A percentile compares a stretch with the other conserved stretches of the same genome.
Conservation (phyloP, 352 stramenopile species). For the Globisporangium lucens region DNA sequence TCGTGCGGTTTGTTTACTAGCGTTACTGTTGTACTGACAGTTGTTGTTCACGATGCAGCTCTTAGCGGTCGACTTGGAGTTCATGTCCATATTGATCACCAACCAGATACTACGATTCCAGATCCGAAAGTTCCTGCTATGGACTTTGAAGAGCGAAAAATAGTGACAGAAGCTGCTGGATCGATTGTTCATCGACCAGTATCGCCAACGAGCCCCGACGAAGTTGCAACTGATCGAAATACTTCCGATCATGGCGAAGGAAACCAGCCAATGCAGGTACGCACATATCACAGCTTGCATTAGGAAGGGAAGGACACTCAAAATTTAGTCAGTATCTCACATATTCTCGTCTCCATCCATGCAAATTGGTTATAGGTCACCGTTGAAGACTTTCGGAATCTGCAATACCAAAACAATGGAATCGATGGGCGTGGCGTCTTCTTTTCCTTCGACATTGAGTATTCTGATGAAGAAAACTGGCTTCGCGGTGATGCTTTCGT, state of each 20-base stretch:
- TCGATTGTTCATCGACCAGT: neutral
- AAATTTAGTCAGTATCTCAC: neutral
- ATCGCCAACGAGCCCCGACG: conserved; percentile 22
- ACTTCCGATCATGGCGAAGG: neutral
- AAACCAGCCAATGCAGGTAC: conserved; percentile 15
- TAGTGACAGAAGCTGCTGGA: neutral
- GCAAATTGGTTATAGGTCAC: conserved; percentile 12
- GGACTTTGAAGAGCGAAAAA: neutral
- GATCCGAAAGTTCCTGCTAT: neutral
- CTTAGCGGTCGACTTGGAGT: conserved; percentile 13
- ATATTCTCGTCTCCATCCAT: neutral
- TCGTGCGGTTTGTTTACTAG: neutral
- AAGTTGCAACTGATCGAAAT: neutral
- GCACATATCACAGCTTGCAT: neutral
- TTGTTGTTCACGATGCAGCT: neutral
- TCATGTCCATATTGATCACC: conserved; percentile 6
- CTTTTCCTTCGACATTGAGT: neutral
- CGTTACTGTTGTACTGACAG: neutral
- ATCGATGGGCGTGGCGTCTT: neutral
- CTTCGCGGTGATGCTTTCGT: neutral
- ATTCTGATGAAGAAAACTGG: neutral
- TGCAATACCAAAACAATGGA: neutral
- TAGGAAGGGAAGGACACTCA: neutral
- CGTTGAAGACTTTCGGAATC: conserved; percentile 11
- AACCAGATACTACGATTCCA: neutral